These are phyloP conservation scores for Aspergillus proliferans DNA, from an alignment of 2,329 filamentous ascomycete species.

Conservation along the genomic window DNA sequence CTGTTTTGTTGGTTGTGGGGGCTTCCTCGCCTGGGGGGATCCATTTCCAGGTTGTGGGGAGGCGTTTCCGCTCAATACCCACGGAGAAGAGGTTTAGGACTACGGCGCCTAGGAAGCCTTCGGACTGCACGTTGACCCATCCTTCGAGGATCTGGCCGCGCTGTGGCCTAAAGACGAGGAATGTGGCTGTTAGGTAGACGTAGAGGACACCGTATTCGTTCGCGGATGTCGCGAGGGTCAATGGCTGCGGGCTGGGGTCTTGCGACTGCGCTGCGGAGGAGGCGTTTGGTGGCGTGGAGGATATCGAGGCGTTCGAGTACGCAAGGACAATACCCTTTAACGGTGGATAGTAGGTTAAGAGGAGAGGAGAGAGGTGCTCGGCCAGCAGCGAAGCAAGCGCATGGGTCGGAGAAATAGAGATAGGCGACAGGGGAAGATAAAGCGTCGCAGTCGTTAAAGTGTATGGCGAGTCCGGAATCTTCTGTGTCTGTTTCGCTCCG, in stretches of 20 bases:
- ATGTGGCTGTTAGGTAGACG: conserved; percentile 81
- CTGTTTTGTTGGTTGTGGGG: conserved; percentile 6
- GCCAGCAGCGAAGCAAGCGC: conserved; percentile 54
- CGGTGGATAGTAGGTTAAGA: conserved; percentile 58
- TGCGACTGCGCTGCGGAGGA: conserved; percentile 25
- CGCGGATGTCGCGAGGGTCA: conserved; percentile 42
- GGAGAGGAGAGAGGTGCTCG: conserved; percentile 55
- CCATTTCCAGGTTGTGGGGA: conserved; percentile 79
- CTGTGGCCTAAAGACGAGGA: conserved; percentile 73
- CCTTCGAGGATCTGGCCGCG: conserved; percentile 71
- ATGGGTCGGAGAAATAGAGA: conserved; percentile 46
- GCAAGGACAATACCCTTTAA: conserved; percentile 53
- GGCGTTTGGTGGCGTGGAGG: conserved; percentile 33
- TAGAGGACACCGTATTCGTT: conserved; percentile 84
- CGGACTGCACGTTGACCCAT: conserved; percentile 76
- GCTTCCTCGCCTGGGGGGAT: conserved; percentile 50
- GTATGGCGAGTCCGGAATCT: conserved; percentile 59
- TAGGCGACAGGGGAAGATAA: conserved; percentile 55
- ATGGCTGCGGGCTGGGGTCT: conserved; percentile 29
- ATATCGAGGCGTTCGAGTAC: conserved; percentile 44
- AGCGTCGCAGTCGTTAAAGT: conserved; percentile 73
- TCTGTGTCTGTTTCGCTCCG: conserved; percentile 14
- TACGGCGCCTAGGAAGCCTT: conserved; percentile 80
- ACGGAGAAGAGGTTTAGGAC: conserved; percentile 92
- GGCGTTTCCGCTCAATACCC: conserved; percentile 67